Conservation (phyloP, 2,329 filamentous ascomycete species). For the Aspergillus pseudoviridinutans region DNA sequence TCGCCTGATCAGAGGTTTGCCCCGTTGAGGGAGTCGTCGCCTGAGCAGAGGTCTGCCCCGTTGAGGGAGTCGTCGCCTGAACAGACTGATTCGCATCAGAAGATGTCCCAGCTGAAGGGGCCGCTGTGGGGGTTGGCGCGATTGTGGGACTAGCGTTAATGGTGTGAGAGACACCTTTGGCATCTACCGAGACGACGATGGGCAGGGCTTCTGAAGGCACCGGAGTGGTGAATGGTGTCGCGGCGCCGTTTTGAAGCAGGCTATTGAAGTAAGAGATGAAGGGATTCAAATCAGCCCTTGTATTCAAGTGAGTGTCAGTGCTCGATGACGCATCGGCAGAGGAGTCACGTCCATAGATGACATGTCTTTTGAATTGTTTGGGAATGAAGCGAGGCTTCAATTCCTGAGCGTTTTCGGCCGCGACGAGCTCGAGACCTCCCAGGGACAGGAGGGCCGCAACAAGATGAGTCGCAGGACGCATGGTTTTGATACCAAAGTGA, state of each 20-base stretch:
- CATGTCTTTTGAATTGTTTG: conserved; percentile 28
- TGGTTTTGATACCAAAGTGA: conserved; percentile 24
- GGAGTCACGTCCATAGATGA: conserved; percentile 6
- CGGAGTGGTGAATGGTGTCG: neutral
- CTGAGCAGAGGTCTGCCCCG: neutral
- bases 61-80: neutral
- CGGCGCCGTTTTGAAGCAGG: neutral
- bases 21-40: neutral
- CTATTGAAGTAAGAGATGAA: neutral
- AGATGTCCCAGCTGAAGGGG: neutral
- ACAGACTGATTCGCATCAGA: neutral
- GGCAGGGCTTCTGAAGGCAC: conserved; percentile 4
- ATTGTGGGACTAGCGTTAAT: conserved; percentile 6
- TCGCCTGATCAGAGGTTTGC: neutral
- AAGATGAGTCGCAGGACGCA: conserved; percentile 24
- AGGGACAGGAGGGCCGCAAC: conserved; percentile 32
- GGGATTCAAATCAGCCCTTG: neutral
- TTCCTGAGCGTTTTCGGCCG: conserved; percentile 26
- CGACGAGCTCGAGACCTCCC: conserved; percentile 30
- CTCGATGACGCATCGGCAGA: neutral
- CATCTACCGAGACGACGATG: conserved; percentile 19
- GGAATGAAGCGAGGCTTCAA: conserved; percentile 33
- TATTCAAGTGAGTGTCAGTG: neutral
- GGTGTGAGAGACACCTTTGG: conserved; percentile 20
- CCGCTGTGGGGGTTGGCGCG: neutral